Percentiles rank a stretch among this genome's conserved stretches.
Conservation (phyloP, 2,329 filamentous ascomycete genomes). For the Neurospora crassa region DNA sequence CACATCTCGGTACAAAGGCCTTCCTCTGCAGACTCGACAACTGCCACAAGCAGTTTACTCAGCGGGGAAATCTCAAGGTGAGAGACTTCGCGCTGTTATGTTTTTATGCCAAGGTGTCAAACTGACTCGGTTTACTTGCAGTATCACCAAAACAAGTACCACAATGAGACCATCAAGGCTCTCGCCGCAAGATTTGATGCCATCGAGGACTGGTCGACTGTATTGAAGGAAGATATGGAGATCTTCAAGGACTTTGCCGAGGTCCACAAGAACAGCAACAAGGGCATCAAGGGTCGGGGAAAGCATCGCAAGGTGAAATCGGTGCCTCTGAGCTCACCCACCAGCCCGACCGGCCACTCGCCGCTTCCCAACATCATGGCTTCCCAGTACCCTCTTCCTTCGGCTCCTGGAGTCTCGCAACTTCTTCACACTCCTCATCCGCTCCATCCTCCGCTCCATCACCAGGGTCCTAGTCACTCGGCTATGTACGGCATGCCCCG, state of each 20-base stretch:
- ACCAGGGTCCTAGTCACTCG: conserved; percentile 22
- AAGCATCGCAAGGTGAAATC: conserved; percentile 62
- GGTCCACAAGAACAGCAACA: conserved; percentile 97
- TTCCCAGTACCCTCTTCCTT: conserved; percentile 3
- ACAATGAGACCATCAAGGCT: conserved; percentile 60
- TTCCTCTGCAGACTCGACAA: conserved; percentile 74
- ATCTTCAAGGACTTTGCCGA: conserved; percentile 76
- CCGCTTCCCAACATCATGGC: conserved; percentile 1
- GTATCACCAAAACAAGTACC: conserved; percentile 93
- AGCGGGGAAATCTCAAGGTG: conserved; percentile 87
- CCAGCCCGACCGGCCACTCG: conserved; percentile 3
- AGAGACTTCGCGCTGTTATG: conserved; percentile 4
- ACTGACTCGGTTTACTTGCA: conserved; percentile 23
- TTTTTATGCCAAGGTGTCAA: neutral
- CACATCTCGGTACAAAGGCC: conserved; percentile 67
- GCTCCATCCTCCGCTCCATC: conserved; percentile 8
- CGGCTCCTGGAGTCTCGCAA: conserved; percentile 8
- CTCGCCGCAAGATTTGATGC: conserved; percentile 63
- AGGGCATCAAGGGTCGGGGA: conserved; percentile 92
- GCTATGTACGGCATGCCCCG: conserved; percentile 26
- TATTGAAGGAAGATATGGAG: conserved; percentile 61
- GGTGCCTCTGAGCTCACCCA: conserved; percentile 5
- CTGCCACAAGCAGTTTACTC: conserved; percentile 82
- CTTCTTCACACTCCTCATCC: conserved; percentile 6
- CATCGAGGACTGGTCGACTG: conserved; percentile 48